phyloP scores from a whole-genome alignment of 2,329 filamentous ascomycete species.

The Xylaria sp. region DNA sequence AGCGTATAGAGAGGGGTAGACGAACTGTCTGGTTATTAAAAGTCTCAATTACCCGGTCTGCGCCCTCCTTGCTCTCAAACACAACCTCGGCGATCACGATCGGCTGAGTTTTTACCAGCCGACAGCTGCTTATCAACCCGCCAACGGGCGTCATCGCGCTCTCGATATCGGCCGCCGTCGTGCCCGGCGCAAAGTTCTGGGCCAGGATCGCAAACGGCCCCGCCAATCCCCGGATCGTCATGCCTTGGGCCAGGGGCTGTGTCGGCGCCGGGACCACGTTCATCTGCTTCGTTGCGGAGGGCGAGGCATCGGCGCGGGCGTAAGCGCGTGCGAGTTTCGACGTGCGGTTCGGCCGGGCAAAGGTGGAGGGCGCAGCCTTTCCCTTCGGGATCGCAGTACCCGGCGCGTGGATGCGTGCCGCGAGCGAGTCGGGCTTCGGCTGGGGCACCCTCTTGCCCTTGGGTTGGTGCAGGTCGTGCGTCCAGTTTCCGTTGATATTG shows the following conservation, averaged over 20 bases:
- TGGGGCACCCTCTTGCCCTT: slow-evolving; percentile 44
- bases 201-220: slow-evolving; percentile 74
- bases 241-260: slow-evolving; percentile 45
- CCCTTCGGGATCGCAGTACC: slow-evolving; percentile 36
- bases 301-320: slow-evolving; percentile 44
- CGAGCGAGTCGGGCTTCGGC: slow-evolving; percentile 45
- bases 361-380: slow-evolving; percentile 28
- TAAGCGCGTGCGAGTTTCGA: slow-evolving; percentile 51
- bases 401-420: slow-evolving; percentile 49
- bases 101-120: slow-evolving; percentile 67
- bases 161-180: slow-evolving; percentile 80
- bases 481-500: slow-evolving; percentile 70
- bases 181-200: slow-evolving; percentile 81
- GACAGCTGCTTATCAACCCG: slow-evolving; percentile 68
- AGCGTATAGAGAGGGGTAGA: slow-evolving; percentile 11
- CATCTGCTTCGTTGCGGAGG: slow-evolving; percentile 39
- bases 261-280: slow-evolving; percentile 33
- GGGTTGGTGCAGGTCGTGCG: slow-evolving; percentile 66
- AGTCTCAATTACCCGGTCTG: slow-evolving; percentile 71
- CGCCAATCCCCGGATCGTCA: slow-evolving; percentile 74
- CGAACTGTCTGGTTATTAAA: slow-evolving; percentile 80
- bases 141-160: slow-evolving; percentile 78
- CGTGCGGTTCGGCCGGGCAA: slow-evolving; percentile 37
- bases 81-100: slow-evolving; percentile 78
- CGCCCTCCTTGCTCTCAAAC: slow-evolving; percentile 72